phyloP scores from a whole-genome alignment of 148 eudicot species.

The Cornus suecica region DNA sequence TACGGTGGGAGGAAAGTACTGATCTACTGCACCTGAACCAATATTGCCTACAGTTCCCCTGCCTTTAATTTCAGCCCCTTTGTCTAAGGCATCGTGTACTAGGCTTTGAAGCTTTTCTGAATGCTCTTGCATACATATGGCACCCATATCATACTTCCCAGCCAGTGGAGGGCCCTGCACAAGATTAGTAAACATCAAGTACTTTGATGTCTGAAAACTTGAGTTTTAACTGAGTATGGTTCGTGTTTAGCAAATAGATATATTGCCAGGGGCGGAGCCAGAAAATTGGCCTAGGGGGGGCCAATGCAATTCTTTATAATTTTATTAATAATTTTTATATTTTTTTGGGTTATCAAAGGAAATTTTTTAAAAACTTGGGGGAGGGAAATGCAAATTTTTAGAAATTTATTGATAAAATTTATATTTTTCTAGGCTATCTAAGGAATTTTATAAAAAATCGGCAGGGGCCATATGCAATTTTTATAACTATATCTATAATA shows the following conservation, averaged over 20 bases:
- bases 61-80: slow-evolving; percentile 92
- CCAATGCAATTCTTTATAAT: no score
- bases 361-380: no score
- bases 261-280: no score
- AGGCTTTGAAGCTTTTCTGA: slow-evolving; percentile 92
- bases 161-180: slow-evolving; percentile 89
- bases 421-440: no score
- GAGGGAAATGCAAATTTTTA: no score
- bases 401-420: no score
- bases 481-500: no score
- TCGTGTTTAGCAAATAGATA: neutral
- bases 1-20: slow-evolving; percentile 94
- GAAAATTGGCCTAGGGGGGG: no score
- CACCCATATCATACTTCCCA: slow-evolving; percentile 98
- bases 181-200: slow-evolving; percentile 4
- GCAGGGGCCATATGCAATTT: no score
- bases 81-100: slow-evolving; percentile 86
- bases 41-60: slow-evolving; percentile 95
- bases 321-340: no score
- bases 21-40: slow-evolving; percentile 96
- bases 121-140: slow-evolving; percentile 98
- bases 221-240: neutral
- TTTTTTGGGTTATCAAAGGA: no score
- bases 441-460: no score
- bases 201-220: neutral